phyloP scores from a whole-genome alignment of 2,329 filamentous ascomycete genomes.

The Fusarium coicis region DNA sequence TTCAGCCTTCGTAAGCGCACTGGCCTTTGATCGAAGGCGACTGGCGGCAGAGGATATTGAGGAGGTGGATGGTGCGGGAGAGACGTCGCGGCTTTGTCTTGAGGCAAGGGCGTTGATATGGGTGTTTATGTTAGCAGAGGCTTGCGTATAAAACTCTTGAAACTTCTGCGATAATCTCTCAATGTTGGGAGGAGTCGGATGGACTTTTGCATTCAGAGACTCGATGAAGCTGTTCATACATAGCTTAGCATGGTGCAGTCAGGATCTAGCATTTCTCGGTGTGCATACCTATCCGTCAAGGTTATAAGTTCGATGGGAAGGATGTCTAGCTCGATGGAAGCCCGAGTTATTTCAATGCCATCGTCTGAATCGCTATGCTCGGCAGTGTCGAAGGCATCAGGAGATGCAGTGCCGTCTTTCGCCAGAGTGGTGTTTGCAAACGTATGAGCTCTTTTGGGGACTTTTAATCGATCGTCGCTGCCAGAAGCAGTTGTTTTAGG shows the following conservation, averaged over 20 bases:
- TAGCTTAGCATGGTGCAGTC: slow-evolving; percentile 18
- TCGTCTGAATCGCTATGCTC: slow-evolving; percentile 57
- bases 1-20: slow-evolving; percentile 62
- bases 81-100: slow-evolving; percentile 75
- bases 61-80: slow-evolving; percentile 64
- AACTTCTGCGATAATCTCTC: slow-evolving; percentile 87
- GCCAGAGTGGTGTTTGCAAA: slow-evolving; percentile 54
- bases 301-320: slow-evolving; percentile 94
- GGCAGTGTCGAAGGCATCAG: slow-evolving; percentile 63
- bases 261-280: neutral
- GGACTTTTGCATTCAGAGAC: slow-evolving; percentile 86
- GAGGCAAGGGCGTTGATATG: slow-evolving; percentile 85
- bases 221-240: slow-evolving; percentile 79
- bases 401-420: slow-evolving; percentile 44
- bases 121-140: slow-evolving; percentile 84
- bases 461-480: slow-evolving; percentile 47
- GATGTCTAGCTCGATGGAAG: slow-evolving; percentile 82
- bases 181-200: slow-evolving; percentile 83
- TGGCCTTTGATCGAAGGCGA: slow-evolving; percentile 65
- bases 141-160: slow-evolving; percentile 90
- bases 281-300: slow-evolving; percentile 80
- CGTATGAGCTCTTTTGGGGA: slow-evolving; percentile 59
- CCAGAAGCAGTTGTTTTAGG: slow-evolving; percentile 41
- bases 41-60: slow-evolving; percentile 67
- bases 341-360: slow-evolving; percentile 57